Conservation (phyloP, 345 rosid genomes). For the Eucalyptus camaldulensis region DNA sequence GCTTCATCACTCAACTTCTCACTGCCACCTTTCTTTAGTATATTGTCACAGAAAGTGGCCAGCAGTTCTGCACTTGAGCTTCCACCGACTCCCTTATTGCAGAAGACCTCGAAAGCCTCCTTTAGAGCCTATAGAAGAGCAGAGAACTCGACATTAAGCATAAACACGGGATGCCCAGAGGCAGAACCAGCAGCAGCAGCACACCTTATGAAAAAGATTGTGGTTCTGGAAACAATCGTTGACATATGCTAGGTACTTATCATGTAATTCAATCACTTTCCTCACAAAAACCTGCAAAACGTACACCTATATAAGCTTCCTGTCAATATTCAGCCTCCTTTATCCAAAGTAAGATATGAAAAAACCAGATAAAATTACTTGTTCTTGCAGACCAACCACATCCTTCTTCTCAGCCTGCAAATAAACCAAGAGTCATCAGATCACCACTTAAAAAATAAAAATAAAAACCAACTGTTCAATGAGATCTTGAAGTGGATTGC, state of each 20-base stretch:
- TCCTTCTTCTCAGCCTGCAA: slow-evolving; percentile 19
- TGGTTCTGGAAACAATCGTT: slow-evolving; percentile 54
- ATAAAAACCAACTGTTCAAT: neutral
- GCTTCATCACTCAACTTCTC: slow-evolving; percentile 73
- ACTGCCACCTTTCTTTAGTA: slow-evolving; percentile 63
- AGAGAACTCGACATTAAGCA: neutral
- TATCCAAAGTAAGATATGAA: neutral
- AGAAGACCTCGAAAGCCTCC: slow-evolving; percentile 63
- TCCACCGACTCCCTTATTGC: slow-evolving; percentile 61
- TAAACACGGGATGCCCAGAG: neutral
- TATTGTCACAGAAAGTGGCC: slow-evolving; percentile 56
- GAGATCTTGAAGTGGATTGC: neutral
- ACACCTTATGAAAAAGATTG: slow-evolving; percentile 60
- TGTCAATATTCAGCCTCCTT: neutral
- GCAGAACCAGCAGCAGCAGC: neutral
- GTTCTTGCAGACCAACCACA: slow-evolving; percentile 31
- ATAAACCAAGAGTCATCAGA: neutral
- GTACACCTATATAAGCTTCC: neutral
- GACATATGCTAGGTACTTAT: slow-evolving; percentile 50
- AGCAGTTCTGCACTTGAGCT: slow-evolving; percentile 57
- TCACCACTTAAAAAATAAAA: neutral
- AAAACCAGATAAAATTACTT: slow-evolving; percentile 11
- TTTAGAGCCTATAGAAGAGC: slow-evolving; percentile 34
- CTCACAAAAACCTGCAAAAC: slow-evolving; percentile 41
- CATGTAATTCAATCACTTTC: slow-evolving; percentile 62